Evolutionary conservation across 768 basidiomycete genomes (phyloP), one percentile per base, ranked within the genome.

Genomic region (Collybia sp.): DNA sequence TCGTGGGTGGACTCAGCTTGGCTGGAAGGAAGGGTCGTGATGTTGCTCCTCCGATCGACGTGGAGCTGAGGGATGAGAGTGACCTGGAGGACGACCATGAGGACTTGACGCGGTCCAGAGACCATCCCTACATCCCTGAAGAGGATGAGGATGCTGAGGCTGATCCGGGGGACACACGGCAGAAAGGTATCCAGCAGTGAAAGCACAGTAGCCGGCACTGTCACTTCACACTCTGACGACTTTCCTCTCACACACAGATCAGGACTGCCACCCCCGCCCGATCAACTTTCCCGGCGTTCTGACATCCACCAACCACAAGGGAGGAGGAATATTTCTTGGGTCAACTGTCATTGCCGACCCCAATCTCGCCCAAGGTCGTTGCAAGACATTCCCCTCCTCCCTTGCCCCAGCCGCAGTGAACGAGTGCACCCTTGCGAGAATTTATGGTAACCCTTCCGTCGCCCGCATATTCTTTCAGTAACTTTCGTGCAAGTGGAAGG

Each of bases 51-150:
- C n/a, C n/a, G n/a, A n/a, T n/a, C n/a, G n/a, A n/a, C n/a, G n/a
- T n/a, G n/a, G n/a, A n/a, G n/a, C n/a, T n/a, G n/a, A n/a, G n/a
- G n/a, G n/a, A n/a, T n/a, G 86, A 88, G 59, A 88, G 87, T 52
- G 88, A 87, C n/a, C 73, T 56, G 16, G 84, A 86, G 45, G 78
- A 76, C 1, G 77, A 79, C 35, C 44, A 70, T 38, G 59, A 67
- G 5, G 65, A 63, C 5, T 74, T 62, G 49, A 67, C 71, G 37
- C 66, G 53, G 62, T 64, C 69, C 48, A 64, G 51, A 40, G 67
- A 67, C 2, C 80, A 85, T 54, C 75, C 82, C 12, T 71, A 78
- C 51, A 88, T 87, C 18, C 68, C 77, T n/a, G 86, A n/a, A n/a
- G n/a, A n/a, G n/a, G n/a, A n/a, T n/a, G n/a, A n/a, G n/a, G n/a